Percentiles rank a stretch among this genome's conserved stretches.
Conservation (phyloP, 192 early-diverging fungal species). For the Rhizoclosmatium sp. region DNA sequence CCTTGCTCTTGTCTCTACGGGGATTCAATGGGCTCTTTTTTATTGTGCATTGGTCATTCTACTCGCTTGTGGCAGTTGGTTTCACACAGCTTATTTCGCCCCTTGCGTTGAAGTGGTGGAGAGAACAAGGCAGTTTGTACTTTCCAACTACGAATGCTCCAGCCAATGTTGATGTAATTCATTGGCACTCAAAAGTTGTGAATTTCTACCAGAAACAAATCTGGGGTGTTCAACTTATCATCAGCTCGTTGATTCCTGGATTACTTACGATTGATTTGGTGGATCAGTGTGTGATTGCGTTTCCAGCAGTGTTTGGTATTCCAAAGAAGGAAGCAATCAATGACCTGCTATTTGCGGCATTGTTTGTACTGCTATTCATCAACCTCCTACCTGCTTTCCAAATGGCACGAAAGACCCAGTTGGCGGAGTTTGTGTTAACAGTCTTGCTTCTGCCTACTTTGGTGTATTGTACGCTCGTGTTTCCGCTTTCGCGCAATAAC, state of each 20-base stretch:
- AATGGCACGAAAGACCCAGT: constrained; percentile 24
- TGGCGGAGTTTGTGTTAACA: constrained; percentile 17
- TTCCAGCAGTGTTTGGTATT: constrained; percentile 35
- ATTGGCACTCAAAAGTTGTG: constrained; percentile 25
- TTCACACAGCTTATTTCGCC: constrained; percentile 37
- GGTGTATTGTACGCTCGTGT: constrained; percentile 1
- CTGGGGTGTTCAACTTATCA: constrained; percentile 32
- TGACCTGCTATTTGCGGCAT: constrained; percentile 40
- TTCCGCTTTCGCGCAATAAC: constrained; percentile 37
- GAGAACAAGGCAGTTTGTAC: neutral
- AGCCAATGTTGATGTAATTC: neutral
- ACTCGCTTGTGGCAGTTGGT: constrained; percentile 34
- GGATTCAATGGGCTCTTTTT: constrained; percentile 36
- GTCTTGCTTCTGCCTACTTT: constrained; percentile 15
- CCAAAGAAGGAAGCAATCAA: constrained; percentile 22
- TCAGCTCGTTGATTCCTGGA: constrained; percentile 14
- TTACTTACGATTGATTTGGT: constrained; percentile 35
- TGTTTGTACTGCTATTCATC: constrained; percentile 32
- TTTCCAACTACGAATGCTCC: neutral
- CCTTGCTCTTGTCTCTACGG: neutral
- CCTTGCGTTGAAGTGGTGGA: constrained; percentile 28
- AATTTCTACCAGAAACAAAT: constrained; percentile 37
- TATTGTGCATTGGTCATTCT: constrained; percentile 44
- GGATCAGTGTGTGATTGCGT: constrained; percentile 7
- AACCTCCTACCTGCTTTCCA: constrained; percentile 46